A percentile compares a stretch with the other conserved stretches of the same genome.
phyloP scores from a whole-genome alignment of 352 stramenopile genomes.

The Pseudoperonospora humuli region DNA sequence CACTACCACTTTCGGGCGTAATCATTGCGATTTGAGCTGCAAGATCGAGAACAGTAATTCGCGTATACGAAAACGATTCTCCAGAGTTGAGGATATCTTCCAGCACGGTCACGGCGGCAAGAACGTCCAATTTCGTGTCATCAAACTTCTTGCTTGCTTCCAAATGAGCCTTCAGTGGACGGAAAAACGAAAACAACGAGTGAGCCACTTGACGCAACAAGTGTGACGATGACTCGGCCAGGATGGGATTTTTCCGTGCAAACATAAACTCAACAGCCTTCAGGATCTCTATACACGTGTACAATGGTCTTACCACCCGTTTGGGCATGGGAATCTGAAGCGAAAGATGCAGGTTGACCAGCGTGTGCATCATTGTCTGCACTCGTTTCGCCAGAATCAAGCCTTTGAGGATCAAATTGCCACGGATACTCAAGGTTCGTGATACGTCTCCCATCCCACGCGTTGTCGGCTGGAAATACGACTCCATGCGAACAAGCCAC shows the following conservation, averaged over 20 bases:
- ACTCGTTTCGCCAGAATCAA: constrained; percentile 85
- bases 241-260: constrained; percentile 74
- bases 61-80: constrained; percentile 82
- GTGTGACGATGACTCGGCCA: constrained; percentile 66
- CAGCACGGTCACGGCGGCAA: constrained; percentile 76
- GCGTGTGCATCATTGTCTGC: constrained; percentile 86
- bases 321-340: constrained; percentile 84
- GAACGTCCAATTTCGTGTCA: constrained; percentile 79
- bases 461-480: constrained; percentile 78
- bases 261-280: constrained; percentile 93
- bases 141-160: constrained; percentile 84
- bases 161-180: constrained; percentile 70
- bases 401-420: constrained; percentile 88
- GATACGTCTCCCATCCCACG: constrained; percentile 60
- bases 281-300: constrained; percentile 86
- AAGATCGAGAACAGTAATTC: constrained; percentile 71
- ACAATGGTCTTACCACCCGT: constrained; percentile 72
- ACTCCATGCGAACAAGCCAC: constrained; percentile 85
- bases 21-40: constrained; percentile 77
- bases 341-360: constrained; percentile 85
- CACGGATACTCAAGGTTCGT: constrained; percentile 74
- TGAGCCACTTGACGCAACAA: constrained; percentile 74
- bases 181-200: constrained; percentile 73
- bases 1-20: constrained; percentile 37
- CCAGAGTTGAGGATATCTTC: constrained; percentile 79